phyloP scores from a whole-genome alignment of 2,329 filamentous ascomycete species.

The Cercospora sp. region DNA sequence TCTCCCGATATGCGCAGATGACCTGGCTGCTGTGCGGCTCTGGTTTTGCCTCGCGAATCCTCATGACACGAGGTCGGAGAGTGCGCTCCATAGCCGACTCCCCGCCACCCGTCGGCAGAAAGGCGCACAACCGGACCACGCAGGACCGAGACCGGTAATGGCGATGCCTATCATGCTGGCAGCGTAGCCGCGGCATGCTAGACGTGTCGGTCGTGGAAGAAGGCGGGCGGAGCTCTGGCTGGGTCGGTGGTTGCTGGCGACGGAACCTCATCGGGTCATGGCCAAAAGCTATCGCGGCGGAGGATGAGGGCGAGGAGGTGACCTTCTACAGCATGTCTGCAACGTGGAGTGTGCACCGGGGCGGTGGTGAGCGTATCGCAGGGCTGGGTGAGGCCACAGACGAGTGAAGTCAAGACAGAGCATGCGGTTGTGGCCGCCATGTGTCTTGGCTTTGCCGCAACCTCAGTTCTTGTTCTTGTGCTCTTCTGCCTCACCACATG shows the following conservation, averaged over 20 bases:
- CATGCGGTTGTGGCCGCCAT: not conserved
- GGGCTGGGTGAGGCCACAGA: not conserved
- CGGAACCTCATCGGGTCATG: not conserved
- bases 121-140: not conserved
- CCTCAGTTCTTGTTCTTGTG: not conserved
- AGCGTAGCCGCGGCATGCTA: not conserved
- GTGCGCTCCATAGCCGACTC: not conserved
- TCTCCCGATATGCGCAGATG: not conserved
- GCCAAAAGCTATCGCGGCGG: not conserved
- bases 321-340: not conserved
- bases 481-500: not conserved
- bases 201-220: not conserved
- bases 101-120: too few relatives aligned
- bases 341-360: not conserved
- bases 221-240: not conserved
- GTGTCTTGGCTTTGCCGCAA: not conserved
- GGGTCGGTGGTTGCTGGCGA: not conserved
- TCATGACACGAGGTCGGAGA: not conserved
- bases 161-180: not conserved
- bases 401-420: not conserved
- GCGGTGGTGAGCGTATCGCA: not conserved
- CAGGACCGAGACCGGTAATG: not conserved
- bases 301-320: not conserved
- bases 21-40: not conserved
- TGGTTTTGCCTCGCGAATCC: not conserved